These are phyloP conservation scores for Hypoxylon sp. DNA, from an alignment of 2,329 filamentous ascomycete species.

Conservation along the genomic window DNA sequence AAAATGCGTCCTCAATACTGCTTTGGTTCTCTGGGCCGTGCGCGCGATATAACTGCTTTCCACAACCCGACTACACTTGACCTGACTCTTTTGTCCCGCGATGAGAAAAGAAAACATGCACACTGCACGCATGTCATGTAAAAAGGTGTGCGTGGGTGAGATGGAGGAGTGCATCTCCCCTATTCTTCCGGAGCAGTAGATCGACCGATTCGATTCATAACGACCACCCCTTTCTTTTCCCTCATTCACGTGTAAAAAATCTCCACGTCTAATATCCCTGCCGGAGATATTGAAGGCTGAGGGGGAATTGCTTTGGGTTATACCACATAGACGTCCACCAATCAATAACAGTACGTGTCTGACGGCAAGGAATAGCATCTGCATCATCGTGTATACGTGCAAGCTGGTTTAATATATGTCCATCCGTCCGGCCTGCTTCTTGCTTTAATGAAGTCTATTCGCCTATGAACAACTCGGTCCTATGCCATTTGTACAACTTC, in stretches of 20 bases:
- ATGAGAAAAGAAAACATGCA: too few species aligned
- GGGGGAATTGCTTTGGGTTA: not conserved
- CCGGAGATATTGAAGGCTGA: not conserved
- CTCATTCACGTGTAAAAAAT: conserved; percentile 1
- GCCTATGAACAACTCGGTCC: conserved; percentile 17
- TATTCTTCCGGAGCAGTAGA: conserved; percentile 30
- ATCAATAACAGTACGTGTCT: not conserved
- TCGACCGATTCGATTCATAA: conserved; percentile 25
- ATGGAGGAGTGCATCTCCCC: not conserved
- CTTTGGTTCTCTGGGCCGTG: not conserved
- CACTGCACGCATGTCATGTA: conserved; percentile 1
- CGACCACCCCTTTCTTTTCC: not conserved
- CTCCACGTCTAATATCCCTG: not conserved
- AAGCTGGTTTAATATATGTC: not conserved
- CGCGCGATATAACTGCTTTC: not conserved
- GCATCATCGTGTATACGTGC: not conserved
- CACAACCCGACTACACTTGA: not conserved
- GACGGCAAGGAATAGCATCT: not conserved
- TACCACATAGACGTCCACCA: not conserved
- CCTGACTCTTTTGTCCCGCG: conserved; percentile 4
- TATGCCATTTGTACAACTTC: conserved; percentile 18
- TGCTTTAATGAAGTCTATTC: conserved; percentile 15
- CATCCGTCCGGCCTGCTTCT: not conserved
- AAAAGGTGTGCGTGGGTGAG: not conserved
- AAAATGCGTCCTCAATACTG: conserved; percentile 18